A percentile compares a stretch with the other conserved stretches of the same genome.
Evolutionary conservation across 2,329 filamentous ascomycete genomes (phyloP).

Genomic region (Fusarium sp.): DNA sequence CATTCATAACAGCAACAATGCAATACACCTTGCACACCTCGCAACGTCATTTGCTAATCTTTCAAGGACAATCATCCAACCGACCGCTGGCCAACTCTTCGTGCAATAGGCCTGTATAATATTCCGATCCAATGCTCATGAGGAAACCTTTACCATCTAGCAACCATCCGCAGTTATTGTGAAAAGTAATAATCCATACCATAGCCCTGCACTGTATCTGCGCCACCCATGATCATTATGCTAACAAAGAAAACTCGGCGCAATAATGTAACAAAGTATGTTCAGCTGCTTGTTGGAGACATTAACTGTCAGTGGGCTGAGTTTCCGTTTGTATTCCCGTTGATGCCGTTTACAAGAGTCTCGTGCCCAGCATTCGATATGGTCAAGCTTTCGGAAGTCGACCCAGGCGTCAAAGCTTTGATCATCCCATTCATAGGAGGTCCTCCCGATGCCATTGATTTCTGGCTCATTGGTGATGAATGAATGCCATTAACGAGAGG

Average conservation of each 20-base stretch:
- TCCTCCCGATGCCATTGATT: slow-evolving; percentile 39
- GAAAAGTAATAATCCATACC: slow-evolving; percentile 34
- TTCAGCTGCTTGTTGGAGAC: slow-evolving; percentile 7
- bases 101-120: slow-evolving; percentile 20
- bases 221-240: slow-evolving; percentile 42
- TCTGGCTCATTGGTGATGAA: slow-evolving; percentile 56
- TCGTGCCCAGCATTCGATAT: slow-evolving; percentile 32
- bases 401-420: slow-evolving; percentile 30
- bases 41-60: slow-evolving; percentile 11
- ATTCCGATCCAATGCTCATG: slow-evolving; percentile 35
- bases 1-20: slow-evolving; percentile 19
- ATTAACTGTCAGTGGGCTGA: slow-evolving; percentile 14
- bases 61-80: slow-evolving; percentile 36
- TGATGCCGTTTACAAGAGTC: slow-evolving; percentile 43
- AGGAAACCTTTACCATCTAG: slow-evolving; percentile 8
- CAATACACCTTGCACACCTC: slow-evolving; percentile 7
- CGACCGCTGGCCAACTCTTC: slow-evolving; percentile 9
- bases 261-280: slow-evolving; percentile 32
- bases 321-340: slow-evolving; percentile 37
- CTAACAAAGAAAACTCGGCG: slow-evolving; percentile 41
- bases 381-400: slow-evolving; percentile 29
- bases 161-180: slow-evolving; percentile 25
- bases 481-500: slow-evolving; percentile 58
- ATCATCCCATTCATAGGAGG: slow-evolving; percentile 46
- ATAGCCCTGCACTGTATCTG: slow-evolving; percentile 31